phyloP scores from a whole-genome alignment of 345 rosid species.

The Capsella bursapastoris region DNA sequence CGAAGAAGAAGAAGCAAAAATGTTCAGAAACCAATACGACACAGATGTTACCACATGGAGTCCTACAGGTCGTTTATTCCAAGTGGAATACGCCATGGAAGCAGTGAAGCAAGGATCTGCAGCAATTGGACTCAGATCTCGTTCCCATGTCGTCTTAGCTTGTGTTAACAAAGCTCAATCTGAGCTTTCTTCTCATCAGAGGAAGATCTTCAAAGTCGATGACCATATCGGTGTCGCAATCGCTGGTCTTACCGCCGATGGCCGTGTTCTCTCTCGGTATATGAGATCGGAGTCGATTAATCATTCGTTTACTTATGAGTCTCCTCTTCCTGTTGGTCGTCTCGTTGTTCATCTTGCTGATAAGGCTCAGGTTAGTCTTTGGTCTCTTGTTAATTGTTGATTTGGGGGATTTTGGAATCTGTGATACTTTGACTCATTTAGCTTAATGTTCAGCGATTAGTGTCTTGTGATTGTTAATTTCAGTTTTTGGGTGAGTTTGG shows the following conservation, averaged over 20 bases:
- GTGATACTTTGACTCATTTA: background rate
- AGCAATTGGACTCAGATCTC: constrained; percentile 99
- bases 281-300: constrained; percentile 97
- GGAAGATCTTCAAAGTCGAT: constrained; percentile 97
- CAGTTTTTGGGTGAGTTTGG: background rate
- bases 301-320: constrained; percentile 82
- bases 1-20: constrained; percentile 23
- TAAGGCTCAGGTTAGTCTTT: constrained; percentile 84
- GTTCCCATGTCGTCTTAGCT: constrained; percentile 84
- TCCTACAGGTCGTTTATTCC: constrained; percentile 93
- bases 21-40: constrained; percentile 99
- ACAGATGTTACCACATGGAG: constrained; percentile 99
- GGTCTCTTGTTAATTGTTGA: background rate
- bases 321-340: constrained; percentile 97
- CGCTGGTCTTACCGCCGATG: constrained; percentile 97
- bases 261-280: constrained; percentile 93
- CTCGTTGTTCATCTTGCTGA: constrained; percentile 97
- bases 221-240: constrained; percentile 98
- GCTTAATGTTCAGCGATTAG: background rate
- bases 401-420: background rate
- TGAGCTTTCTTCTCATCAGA: constrained; percentile 97
- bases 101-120: constrained; percentile 99
- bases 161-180: constrained; percentile 94
- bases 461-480: background rate
- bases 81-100: constrained; percentile 99